Conservation (phyloP, 192 early-diverging fungal genomes). For the Coemansia sp. region DNA sequence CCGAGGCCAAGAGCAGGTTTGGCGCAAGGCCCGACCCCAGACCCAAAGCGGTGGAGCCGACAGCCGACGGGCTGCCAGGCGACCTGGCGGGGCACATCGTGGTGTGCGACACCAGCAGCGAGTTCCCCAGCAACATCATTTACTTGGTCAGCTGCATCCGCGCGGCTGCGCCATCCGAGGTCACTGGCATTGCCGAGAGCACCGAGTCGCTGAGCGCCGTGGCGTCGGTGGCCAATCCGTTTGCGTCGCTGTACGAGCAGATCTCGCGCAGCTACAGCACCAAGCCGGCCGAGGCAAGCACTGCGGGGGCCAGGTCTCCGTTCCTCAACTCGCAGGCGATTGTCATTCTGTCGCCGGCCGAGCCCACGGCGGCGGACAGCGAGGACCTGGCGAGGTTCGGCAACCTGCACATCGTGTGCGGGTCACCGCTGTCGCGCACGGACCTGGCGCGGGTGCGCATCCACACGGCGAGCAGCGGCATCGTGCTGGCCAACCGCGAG, state of each 20-base stretch:
- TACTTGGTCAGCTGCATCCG: slow-evolving; percentile 68
- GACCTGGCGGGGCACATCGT: slow-evolving; percentile 60
- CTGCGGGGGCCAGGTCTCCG: neutral
- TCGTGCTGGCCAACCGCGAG: slow-evolving; percentile 60
- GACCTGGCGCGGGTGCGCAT: slow-evolving; percentile 62
- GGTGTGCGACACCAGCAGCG: slow-evolving; percentile 57
- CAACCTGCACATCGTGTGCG: slow-evolving; percentile 57
- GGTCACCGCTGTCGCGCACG: slow-evolving; percentile 57
- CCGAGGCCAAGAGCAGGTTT: neutral
- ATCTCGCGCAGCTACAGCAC: slow-evolving; percentile 47
- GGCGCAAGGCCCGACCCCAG: neutral
- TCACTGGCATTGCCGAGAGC: slow-evolving; percentile 15
- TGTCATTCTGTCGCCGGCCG: slow-evolving; percentile 58
- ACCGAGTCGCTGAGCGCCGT: neutral
- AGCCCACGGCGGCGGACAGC: slow-evolving; percentile 43
- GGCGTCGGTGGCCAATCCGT: slow-evolving; percentile 11
- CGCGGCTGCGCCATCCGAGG: slow-evolving; percentile 52
- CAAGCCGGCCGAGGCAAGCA: neutral
- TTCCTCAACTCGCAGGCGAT: slow-evolving; percentile 55
- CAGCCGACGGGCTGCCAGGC: slow-evolving; percentile 30
- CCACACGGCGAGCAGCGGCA: slow-evolving; percentile 53
- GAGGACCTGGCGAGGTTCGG: slow-evolving; percentile 54
- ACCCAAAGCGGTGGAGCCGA: slow-evolving; percentile 15
- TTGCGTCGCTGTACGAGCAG: slow-evolving; percentile 51
- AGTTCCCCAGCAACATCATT: slow-evolving; percentile 65